Conservation (phyloP, 164 flowering plant species). For the Dillenia suffruticosa region DNA sequence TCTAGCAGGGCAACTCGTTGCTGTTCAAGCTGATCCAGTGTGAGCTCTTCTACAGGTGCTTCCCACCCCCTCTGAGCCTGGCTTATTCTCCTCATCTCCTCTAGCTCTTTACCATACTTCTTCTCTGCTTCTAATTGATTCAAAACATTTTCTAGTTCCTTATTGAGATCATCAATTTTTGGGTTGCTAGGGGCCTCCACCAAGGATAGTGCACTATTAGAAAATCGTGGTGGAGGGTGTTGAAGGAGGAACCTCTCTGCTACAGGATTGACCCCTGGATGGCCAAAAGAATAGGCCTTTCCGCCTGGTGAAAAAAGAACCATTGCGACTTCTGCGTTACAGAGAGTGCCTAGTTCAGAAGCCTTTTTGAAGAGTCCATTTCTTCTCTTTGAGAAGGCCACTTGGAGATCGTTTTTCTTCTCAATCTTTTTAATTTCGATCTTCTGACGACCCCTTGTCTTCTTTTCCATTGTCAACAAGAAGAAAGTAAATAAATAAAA, state of each 20-base stretch:
- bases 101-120: conserved; percentile 6
- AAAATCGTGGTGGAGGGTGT: not conserved
- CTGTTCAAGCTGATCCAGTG: too few species aligned
- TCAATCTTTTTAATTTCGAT: conserved; percentile 16
- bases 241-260: not conserved
- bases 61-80: too few species aligned
- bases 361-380: conserved; percentile 25
- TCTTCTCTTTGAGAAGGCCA: conserved; percentile 14
- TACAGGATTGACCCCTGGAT: conserved; percentile 6
- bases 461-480: conserved; percentile 1
- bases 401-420: conserved; percentile 5
- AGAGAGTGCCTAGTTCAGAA: conserved; percentile 11
- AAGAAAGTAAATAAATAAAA: too few species aligned
- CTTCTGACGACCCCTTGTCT: conserved; percentile 17
- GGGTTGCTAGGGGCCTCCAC: not conserved
- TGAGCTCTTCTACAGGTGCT: too few species aligned
- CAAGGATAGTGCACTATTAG: not conserved
- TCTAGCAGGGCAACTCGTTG: too few species aligned
- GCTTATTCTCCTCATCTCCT: not conserved
- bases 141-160: not conserved
- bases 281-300: conserved; percentile 12
- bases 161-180: not conserved
- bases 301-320: conserved; percentile 9
- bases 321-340: conserved; percentile 10
- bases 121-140: conserved; percentile 14